Base-by-base conservation (phyloP, 164 flowering plant genomes). In the Magnolia kwangsiensis region DNA sequence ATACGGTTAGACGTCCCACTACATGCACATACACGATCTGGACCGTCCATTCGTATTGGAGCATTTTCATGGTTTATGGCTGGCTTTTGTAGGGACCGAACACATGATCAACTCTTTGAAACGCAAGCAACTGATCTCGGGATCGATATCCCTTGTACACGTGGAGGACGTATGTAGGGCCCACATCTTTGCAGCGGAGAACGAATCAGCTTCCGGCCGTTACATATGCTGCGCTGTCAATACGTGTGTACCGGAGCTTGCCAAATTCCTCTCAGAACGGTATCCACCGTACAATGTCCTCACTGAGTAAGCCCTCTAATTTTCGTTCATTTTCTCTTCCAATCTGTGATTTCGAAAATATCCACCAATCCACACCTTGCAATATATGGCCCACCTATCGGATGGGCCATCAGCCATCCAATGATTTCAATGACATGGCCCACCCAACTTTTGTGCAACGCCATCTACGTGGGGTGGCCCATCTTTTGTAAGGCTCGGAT, bases 111-210 rank as follows among this genome's bases (percentile, higher is more conserved):
- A 84, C 8, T 87, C 51, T 0, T 7, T 91, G 84, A 88, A 89
- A 78, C 89, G 88, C 3, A 90, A 87, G 95, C 90, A 90, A 75
- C 82, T 86, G 84, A 74, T 87, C 20, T 85, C 90, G 11, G 97
- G 97, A 18, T 88, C 92, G 0, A 86, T 91, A 79, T 86, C 94
- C 6, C 73, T 89, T 0, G 21, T 86, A 4, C 97, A 93, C 49
- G 89, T 93, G 3, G 89, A 89, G 69, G 97, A 93, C 78, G 91
- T 90, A 13, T 86, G 90, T 51, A 76, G 86, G 0, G 93, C 97
- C 18, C 97, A 91, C 23, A 72, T 91, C 8, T 91, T 88, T 77
- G 29, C 91, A 29, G 92, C 92, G 0, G 94, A 90, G 87, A 87
- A 87, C 74, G 88, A 88, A 80, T 83, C 91, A 61, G 94, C 94